phyloP scores from a whole-genome alignment of 306 rosid species.

The Fragaria vesca region DNA sequence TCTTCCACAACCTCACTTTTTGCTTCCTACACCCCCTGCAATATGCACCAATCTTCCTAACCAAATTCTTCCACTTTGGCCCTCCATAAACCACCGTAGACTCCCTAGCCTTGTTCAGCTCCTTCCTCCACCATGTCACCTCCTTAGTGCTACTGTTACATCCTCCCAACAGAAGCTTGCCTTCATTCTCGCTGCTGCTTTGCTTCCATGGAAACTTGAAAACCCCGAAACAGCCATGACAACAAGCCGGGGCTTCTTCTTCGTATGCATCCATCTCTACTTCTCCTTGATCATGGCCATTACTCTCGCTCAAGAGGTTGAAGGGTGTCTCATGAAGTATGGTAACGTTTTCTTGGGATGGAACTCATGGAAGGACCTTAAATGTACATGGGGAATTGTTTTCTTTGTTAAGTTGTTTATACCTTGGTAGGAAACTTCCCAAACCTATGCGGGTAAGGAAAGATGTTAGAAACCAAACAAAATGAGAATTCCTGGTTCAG shows the following conservation, averaged over 20 bases:
- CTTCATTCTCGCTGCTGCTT: slow-evolving; percentile 15
- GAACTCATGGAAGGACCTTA: background rate
- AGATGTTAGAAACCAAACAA: background rate
- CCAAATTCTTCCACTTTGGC: slow-evolving; percentile 70
- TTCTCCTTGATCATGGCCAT: background rate
- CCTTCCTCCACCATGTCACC: slow-evolving; percentile 42
- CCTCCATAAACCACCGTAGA: slow-evolving; percentile 60
- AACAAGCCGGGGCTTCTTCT: slow-evolving; percentile 9
- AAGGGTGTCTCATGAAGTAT: background rate
- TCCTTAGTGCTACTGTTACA: slow-evolving; percentile 5
- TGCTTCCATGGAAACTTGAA: slow-evolving; percentile 32
- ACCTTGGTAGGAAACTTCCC: background rate
- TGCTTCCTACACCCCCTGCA: slow-evolving; percentile 7
- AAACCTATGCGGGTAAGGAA: background rate
- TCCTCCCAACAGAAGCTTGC: slow-evolving; percentile 11
- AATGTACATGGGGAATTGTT: background rate
- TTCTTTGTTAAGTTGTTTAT: background rate
- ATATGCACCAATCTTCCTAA: slow-evolving; percentile 58
- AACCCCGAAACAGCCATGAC: slow-evolving; percentile 50
- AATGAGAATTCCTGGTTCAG: background rate
- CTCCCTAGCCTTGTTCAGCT: slow-evolving; percentile 49
- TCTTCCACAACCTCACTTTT: background rate
- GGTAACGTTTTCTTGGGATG: slow-evolving; percentile 4
- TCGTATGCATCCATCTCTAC: slow-evolving; percentile 17
- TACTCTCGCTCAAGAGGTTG: slow-evolving; percentile 20